Percentiles rank a stretch among this genome's conserved stretches.
These are phyloP conservation scores for Cucumis cinereus DNA, from an alignment of 306 rosid species.

Conservation along the genomic window DNA sequence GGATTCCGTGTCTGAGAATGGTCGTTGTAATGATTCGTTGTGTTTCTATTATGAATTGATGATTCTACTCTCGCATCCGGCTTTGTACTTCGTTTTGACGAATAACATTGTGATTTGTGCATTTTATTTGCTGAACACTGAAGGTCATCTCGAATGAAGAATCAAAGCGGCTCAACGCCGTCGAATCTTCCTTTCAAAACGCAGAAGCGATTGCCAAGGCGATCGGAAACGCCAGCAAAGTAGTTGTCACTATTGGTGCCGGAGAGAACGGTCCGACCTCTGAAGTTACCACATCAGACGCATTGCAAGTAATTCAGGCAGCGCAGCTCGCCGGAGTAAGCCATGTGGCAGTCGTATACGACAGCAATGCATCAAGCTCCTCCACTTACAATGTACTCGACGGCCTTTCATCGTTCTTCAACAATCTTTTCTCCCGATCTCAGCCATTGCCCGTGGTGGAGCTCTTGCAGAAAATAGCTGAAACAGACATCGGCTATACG, in stretches of 20 bases:
- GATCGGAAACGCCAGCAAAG: constrained; percentile 91
- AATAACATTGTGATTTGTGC: neutral
- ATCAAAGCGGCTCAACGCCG: constrained; percentile 78
- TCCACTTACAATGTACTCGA: constrained; percentile 83
- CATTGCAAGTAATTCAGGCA: constrained; percentile 66
- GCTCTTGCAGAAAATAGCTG: constrained; percentile 54
- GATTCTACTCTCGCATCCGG: neutral
- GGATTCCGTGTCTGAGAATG: neutral
- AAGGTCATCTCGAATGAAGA: constrained; percentile 85
- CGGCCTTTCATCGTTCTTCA: constrained; percentile 76
- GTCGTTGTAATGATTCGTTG: neutral
- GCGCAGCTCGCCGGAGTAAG: constrained; percentile 83
- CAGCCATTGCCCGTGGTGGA: constrained; percentile 46
- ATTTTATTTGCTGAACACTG: neutral
- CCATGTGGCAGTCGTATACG: constrained; percentile 75
- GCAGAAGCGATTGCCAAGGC: constrained; percentile 83
- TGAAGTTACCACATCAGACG: constrained; percentile 55
- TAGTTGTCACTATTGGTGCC: constrained; percentile 75
- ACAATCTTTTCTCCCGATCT: constrained; percentile 55
- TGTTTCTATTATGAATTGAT: neutral
- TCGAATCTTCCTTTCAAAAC: constrained; percentile 53
- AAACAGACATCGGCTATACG: constrained; percentile 65
- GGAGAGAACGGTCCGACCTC: constrained; percentile 63
- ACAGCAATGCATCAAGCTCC: constrained; percentile 14
- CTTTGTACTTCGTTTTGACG: neutral